These are phyloP conservation scores for Pezicula neosporulosa DNA, from an alignment of 2,329 filamentous ascomycete species.

Conservation along the genomic window DNA sequence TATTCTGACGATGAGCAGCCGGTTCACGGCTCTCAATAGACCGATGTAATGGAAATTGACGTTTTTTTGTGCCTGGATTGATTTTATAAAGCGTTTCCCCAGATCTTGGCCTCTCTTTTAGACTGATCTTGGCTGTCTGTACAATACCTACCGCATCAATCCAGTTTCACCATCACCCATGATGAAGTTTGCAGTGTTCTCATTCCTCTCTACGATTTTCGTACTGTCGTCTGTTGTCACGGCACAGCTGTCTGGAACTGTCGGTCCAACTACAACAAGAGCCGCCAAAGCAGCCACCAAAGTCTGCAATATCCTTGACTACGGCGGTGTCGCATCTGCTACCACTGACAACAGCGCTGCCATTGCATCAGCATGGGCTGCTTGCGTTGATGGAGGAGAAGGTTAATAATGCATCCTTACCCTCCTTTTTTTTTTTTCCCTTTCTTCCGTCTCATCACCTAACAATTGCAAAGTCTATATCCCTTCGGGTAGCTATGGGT, in stretches of 20 bases:
- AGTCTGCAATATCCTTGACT: slow-evolving; percentile 38
- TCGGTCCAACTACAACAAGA: slow-evolving; percentile 13
- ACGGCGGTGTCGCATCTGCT: slow-evolving; percentile 39
- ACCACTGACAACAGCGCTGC: slow-evolving; percentile 38
- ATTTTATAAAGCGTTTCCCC: too few relatives aligned
- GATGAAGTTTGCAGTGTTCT: too few relatives aligned
- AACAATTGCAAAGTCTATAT: not conserved
- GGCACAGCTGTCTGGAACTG: not conserved
- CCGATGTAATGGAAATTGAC: too few relatives aligned
- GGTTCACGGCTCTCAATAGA: too few relatives aligned
- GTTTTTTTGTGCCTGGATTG: too few relatives aligned
- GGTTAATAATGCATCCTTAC: slow-evolving; percentile 3
- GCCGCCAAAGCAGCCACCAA: slow-evolving; percentile 3
- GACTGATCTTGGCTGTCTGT: too few relatives aligned
- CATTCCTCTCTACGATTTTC: too few relatives aligned
- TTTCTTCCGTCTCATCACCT: not conserved
- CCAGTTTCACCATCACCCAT: too few relatives aligned
- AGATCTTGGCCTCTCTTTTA: too few relatives aligned
- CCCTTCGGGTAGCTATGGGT: slow-evolving; percentile 39
- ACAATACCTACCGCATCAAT: too few relatives aligned
- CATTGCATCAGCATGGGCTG: slow-evolving; percentile 35
- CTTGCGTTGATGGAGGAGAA: slow-evolving; percentile 36
- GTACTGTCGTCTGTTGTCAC: not conserved
- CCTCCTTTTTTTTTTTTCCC: too few relatives aligned
- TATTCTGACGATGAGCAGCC: too few relatives aligned